Evolutionary conservation across 2,329 filamentous ascomycete species (phyloP).

Genomic region (Trichoderma hamatum): DNA sequence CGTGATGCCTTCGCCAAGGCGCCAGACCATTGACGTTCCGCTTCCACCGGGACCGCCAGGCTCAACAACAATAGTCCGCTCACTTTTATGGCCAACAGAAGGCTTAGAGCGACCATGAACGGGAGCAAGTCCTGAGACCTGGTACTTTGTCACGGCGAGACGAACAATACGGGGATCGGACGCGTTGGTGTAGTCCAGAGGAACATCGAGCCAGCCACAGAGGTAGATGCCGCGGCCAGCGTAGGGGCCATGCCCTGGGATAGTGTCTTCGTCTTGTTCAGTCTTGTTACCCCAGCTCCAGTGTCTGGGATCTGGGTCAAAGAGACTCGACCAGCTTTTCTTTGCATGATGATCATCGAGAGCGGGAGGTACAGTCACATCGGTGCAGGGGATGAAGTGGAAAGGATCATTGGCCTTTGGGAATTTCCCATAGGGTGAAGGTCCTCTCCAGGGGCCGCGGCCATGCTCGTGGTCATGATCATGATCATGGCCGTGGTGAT

Average conservation of each 20-base stretch:
- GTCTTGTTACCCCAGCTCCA: slow-evolving; percentile 51
- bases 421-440: slow-evolving; percentile 37
- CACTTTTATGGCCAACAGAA: slow-evolving; percentile 43
- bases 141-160: slow-evolving; percentile 54
- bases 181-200: slow-evolving; percentile 51
- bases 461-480: not conserved
- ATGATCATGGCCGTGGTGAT: slow-evolving; percentile 7
- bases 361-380: slow-evolving; percentile 44
- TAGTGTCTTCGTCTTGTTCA: not conserved
- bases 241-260: slow-evolving; percentile 37
- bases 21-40: slow-evolving; percentile 49
- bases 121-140: slow-evolving; percentile 49
- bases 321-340: slow-evolving; percentile 46
- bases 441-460: not conserved
- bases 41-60: slow-evolving; percentile 56
- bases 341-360: slow-evolving; percentile 45
- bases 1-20: slow-evolving; percentile 42
- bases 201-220: slow-evolving; percentile 53
- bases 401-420: slow-evolving; percentile 50
- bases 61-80: slow-evolving; percentile 53
- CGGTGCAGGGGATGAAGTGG: slow-evolving; percentile 52
- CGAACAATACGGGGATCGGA: slow-evolving; percentile 49
- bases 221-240: slow-evolving; percentile 49
- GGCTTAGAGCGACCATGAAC: slow-evolving; percentile 28
- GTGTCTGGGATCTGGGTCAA: slow-evolving; percentile 47